Base-by-base conservation (phyloP, 1,284 basidiomycete species). In the Abortiporus biennis region DNA sequence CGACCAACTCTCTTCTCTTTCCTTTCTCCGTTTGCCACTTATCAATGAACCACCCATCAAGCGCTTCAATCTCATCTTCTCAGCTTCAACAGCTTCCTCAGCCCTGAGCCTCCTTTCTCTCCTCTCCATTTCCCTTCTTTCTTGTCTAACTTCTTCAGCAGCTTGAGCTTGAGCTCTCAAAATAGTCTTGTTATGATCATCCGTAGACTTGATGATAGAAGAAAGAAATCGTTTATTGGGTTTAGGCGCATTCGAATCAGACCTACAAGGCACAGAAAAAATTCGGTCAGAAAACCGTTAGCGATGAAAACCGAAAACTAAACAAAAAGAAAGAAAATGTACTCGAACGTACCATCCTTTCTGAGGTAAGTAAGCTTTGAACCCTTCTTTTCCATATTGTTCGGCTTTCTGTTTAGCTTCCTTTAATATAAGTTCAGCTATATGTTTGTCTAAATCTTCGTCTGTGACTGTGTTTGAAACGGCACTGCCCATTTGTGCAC, bases 221-320 rank as follows among this genome's bases (percentile, higher is more conserved):
- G 82, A 78, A 16, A 96, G 68, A 62, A 96, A 96, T 1, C 90
- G 85, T 58, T 94, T 96, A 67, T 95, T 95, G n/a, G 92, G 64
- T 53, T 76, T 80, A 0, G 88, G 89, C 1, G 76, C 81, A 54
- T 81, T 86, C 43, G 68, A 73, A 48, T 61, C 59, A 15, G 53
- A 44, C 20, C 55, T 54, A 20, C 4, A 11, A 25, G 6, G 9
- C 9, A 21, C 19, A n/a, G n/a, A 29, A n/a, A 29, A n/a, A 9
- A n/a, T n/a, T n/a, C n/a, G n/a, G n/a, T n/a, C n/a, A n/a, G n/a
- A 12, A 35, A 8, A 35, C 9, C 17, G 33, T 35, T 17, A 8
- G 16, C 9, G 9, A 35, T 35, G 33, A 20, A 9, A 9, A 2
- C 8, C 2, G 38, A 42, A 36, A 48, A 59, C 38, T 44, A 36